Base-by-base conservation (phyloP, 1,284 basidiomycete species). In the Sporisorium reilianum region DNA sequence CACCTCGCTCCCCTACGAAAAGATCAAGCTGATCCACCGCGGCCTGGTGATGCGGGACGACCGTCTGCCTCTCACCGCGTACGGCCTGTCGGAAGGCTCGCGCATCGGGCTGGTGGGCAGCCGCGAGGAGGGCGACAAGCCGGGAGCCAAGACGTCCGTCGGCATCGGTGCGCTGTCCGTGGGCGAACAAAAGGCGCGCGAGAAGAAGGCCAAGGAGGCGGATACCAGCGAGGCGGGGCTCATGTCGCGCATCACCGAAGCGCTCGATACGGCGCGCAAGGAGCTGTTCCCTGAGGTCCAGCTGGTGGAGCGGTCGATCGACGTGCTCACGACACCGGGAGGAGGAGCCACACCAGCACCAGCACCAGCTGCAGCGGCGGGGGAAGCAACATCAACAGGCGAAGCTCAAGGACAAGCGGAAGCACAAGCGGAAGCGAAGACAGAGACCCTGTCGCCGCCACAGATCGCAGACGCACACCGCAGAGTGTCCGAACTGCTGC, bases 1-100 rank as follows among this genome's bases (percentile, higher is more conserved):
- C 42, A 84, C 80, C 3, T 67, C 69, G 26, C 52, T 84, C 0
- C 78, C 82, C 7, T 70, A 64, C 34, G 68, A 78, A 8, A 74
- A 79, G 38, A 64, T 80, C 57, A 77, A 80, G 51, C 61, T 84
- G 25, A 75, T 82, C 48, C 73, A 72, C 41, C 55, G 69, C 12
- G 83, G 83, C 2, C 59, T 82, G 18, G 51, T 83, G 23, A 65
- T 84, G 57, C 74, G 75, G 30, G 83, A 84, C 53, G 82, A 83
- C 44, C 72, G 75, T 7, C 64, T 77, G 0, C 40, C 78, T 7
- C 77, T 84, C 18, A 44, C 55, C 4, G 57, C 79, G 10, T 84
- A 79, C 59, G 79, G 78, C 4, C 45, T 84, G 4, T 52, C 46
- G 0, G 77, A 80, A 30, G 83, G 83, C 2, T 76, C 78, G 11